Evolutionary conservation across 2,329 filamentous ascomycete genomes (phyloP).

Genomic region (Parascedosporium putredinis): DNA sequence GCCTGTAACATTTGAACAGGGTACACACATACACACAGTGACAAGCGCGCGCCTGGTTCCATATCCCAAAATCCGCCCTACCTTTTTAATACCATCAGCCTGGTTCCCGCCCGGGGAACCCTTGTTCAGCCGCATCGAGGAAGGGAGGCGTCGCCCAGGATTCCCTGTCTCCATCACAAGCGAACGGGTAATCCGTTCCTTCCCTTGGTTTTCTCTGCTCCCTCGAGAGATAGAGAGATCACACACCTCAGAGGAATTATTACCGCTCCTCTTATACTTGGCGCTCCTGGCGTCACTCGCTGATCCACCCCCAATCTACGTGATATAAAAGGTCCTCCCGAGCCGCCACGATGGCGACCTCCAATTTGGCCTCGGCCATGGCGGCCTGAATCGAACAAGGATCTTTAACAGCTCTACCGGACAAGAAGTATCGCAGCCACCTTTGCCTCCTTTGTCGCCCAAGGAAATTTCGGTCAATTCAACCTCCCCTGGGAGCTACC

Average conservation of each 20-base stretch:
- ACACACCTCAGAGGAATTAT: no score
- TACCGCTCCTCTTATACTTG: no score
- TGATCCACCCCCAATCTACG: background rate
- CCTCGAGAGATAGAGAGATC: background rate
- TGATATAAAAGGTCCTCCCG: background rate
- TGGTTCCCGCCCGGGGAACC: background rate
- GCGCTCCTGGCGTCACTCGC: no score
- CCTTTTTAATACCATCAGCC: no score
- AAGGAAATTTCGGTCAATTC: background rate
- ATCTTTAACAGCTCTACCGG: background rate
- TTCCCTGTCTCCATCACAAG: background rate
- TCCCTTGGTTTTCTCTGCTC: background rate
- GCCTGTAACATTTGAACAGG: no score
- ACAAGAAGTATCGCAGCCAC: background rate
- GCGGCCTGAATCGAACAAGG: background rate
- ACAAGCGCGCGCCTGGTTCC: no score
- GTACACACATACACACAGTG: no score
- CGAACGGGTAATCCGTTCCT: background rate
- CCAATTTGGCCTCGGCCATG: background rate
- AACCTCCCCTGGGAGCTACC: background rate
- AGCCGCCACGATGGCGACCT: background rate
- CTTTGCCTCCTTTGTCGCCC: background rate
- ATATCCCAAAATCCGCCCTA: no score
- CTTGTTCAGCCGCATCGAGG: background rate
- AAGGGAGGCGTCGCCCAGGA: background rate